These are phyloP conservation scores for Pittosporum tobira DNA, from an alignment of 129 eudicot genomes.

Conservation along the genomic window DNA sequence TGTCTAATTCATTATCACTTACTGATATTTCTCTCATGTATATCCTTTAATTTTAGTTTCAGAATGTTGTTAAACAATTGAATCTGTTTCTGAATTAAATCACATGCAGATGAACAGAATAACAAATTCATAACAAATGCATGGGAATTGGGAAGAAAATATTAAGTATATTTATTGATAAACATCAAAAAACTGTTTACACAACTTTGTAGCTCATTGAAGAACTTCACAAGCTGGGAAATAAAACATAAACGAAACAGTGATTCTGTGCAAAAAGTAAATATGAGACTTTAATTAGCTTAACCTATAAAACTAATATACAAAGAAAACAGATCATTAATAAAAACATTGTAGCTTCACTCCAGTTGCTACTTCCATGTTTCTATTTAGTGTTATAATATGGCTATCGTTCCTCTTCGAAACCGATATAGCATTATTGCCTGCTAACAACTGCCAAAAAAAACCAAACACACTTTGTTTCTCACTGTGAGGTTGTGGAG, in stretches of 20 bases:
- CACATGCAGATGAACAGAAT: neutral
- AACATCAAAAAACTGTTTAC: neutral
- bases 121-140: neutral
- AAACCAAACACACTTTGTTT: neutral
- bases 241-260: neutral
- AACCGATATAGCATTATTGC: conserved; percentile 1
- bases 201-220: neutral
- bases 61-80: no score
- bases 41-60: neutral
- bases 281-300: conserved; percentile 3
- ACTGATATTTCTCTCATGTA: no score
- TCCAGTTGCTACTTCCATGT: conserved; percentile 14
- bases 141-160: neutral
- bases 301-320: conserved; percentile 4
- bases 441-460: neutral
- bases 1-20: no score
- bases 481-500: conserved; percentile 28
- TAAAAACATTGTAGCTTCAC: neutral
- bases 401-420: neutral
- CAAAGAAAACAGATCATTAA: neutral
- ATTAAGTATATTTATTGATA: no score
- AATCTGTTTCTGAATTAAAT: neutral
- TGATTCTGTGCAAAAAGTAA: neutral
- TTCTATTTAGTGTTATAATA: conserved; percentile 8
- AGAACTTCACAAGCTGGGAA: neutral